Percentiles rank a stretch among this genome's conserved stretches.
phyloP scores from a whole-genome alignment of 1,139 yeast genomes.

The Taiozyma onychis region DNA sequence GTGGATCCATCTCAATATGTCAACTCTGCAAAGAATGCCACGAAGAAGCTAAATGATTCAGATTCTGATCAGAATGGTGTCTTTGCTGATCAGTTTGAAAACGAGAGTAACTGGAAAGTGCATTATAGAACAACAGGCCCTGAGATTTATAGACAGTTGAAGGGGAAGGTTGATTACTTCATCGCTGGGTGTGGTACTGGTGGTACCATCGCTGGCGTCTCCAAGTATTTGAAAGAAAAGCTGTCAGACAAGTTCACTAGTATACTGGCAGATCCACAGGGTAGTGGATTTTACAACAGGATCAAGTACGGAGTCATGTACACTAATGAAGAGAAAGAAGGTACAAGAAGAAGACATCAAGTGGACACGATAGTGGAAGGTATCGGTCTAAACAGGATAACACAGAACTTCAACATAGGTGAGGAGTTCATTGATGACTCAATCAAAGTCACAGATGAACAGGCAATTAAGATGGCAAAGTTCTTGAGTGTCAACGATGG shows the following conservation, averaged over 20 bases:
- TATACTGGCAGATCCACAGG: conserved; percentile 91
- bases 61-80: conserved; percentile 47
- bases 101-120: conserved; percentile 81
- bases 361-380: conserved; percentile 96
- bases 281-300: conserved; percentile 83
- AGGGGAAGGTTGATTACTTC: conserved; percentile 62
- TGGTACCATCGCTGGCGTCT: conserved; percentile 87
- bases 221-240: conserved; percentile 59
- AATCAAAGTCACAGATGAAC: conserved; percentile 67
- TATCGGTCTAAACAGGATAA: conserved; percentile 81
- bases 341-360: conserved; percentile 90
- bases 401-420: conserved; percentile 73
- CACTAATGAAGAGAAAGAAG: conserved; percentile 82
- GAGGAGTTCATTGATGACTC: conserved; percentile 72
- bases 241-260: conserved; percentile 33
- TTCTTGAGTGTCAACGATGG: conserved; percentile 80
- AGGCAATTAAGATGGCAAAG: conserved; percentile 87
- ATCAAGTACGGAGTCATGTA: conserved; percentile 92
- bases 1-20: conserved; percentile 93
- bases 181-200: conserved; percentile 73
- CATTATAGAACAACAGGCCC: conserved; percentile 89
- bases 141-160: conserved; percentile 71
- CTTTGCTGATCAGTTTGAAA: conserved; percentile 95
- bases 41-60: conserved; percentile 43
- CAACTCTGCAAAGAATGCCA: conserved; percentile 67